These are phyloP conservation scores for Scedosporium dehoogii DNA, from an alignment of 2,329 filamentous ascomycete species.

Conservation along the genomic window DNA sequence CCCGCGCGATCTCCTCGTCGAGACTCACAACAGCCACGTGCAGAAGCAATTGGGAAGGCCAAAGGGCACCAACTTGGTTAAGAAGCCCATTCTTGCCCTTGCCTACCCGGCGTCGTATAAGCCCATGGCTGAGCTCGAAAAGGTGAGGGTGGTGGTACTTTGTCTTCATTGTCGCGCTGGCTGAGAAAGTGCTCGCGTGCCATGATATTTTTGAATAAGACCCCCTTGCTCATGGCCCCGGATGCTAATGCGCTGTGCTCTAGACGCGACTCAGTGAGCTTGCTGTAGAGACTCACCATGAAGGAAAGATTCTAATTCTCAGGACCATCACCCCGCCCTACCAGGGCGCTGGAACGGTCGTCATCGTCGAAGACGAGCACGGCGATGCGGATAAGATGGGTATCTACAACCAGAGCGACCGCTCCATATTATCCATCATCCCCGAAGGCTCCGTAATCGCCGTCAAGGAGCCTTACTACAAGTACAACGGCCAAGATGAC, in stretches of 20 bases:
- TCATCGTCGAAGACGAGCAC: constrained; percentile 24
- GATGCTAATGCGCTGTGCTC: neutral
- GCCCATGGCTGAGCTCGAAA: constrained; percentile 7
- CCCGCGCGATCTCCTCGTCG: constrained; percentile 9
- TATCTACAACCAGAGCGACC: constrained; percentile 26
- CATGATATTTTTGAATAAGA: neutral
- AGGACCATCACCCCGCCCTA: constrained; percentile 20
- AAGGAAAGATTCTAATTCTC: constrained; percentile 21
- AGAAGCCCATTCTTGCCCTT: constrained; percentile 14
- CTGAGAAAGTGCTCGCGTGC: neutral
- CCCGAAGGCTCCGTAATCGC: constrained; percentile 21
- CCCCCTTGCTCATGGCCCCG: neutral
- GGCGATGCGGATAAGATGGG: constrained; percentile 26
- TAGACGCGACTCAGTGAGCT: constrained; percentile 21
- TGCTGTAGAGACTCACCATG: constrained; percentile 22
- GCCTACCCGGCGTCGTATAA: constrained; percentile 13
- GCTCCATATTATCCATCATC: constrained; percentile 20
- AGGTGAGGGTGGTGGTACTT: constrained; percentile 7
- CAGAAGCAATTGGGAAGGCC: neutral
- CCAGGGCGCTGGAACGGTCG: constrained; percentile 22
- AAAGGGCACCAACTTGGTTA: constrained; percentile 14
- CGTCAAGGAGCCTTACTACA: constrained; percentile 27
- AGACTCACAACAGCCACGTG: constrained; percentile 13
- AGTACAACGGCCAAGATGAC: constrained; percentile 19
- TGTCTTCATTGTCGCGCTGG: neutral